A percentile compares a stretch with the other conserved stretches of the same genome.
phyloP scores from a whole-genome alignment of 768 basidiomycete genomes.

The Kwoniella botswanensis region DNA sequence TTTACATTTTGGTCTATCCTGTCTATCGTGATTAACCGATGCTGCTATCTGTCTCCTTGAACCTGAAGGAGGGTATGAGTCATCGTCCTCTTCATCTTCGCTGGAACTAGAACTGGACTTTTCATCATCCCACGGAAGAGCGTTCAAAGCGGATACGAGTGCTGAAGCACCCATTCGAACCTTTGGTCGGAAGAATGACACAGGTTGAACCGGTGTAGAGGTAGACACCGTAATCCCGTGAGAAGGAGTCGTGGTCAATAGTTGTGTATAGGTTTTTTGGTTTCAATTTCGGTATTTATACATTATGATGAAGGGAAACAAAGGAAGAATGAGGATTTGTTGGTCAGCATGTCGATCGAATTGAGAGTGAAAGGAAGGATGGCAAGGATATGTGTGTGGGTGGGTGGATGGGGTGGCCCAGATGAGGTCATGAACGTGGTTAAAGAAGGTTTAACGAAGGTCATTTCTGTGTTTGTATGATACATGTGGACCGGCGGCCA shows the following conservation, averaged over 20 bases:
- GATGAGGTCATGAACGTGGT: no score
- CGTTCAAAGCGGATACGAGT: constrained; percentile 50
- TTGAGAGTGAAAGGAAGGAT: background rate
- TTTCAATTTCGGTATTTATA: no score
- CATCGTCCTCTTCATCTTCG: constrained; percentile 34
- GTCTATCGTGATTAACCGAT: constrained; percentile 9
- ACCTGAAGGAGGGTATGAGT: constrained; percentile 3
- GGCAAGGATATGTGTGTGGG: no score
- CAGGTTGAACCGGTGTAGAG: background rate
- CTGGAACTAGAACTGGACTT: constrained; percentile 10
- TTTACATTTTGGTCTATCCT: constrained; percentile 33
- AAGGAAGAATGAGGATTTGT: background rate
- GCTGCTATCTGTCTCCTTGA: constrained; percentile 14
- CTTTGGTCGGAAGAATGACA: constrained; percentile 24
- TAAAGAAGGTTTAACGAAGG: no score
- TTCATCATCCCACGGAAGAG: constrained; percentile 49
- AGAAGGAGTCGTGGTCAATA: background rate
- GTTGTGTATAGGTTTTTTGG: background rate
- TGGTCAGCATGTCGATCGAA: background rate
- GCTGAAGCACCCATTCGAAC: constrained; percentile 54
- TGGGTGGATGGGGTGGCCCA: background rate
- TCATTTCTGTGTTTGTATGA: no score
- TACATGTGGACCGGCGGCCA: no score
- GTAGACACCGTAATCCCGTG: constrained; percentile 10
- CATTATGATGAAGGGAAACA: background rate